Evolutionary conservation across 345 rosid genomes (phyloP).

Genomic region (Turritis glabra): DNA sequence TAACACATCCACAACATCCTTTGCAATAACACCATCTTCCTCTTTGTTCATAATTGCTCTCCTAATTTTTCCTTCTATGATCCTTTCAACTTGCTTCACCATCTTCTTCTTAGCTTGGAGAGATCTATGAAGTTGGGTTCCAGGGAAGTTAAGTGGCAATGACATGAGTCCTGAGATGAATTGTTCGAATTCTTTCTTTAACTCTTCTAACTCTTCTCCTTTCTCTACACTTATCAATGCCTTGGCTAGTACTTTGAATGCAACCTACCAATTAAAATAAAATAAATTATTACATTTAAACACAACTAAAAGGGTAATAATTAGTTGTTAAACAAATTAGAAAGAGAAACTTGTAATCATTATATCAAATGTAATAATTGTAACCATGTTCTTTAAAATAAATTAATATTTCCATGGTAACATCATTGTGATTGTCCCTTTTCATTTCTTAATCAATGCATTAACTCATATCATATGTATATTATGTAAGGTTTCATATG

Average conservation of each 20-base stretch:
- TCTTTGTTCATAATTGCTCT: constrained; percentile 47
- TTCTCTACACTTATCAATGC: constrained; percentile 90
- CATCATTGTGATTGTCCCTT: constrained; percentile 20
- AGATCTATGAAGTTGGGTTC: constrained; percentile 86
- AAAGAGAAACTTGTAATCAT: constrained; percentile 29
- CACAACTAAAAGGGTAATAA: constrained; percentile 20
- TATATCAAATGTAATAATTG: constrained; percentile 34
- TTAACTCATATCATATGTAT: too few relatives aligned
- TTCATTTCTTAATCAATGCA: constrained; percentile 5
- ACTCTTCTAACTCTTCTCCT: constrained; percentile 66
- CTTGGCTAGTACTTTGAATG: constrained; percentile 86
- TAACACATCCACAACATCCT: constrained; percentile 76
- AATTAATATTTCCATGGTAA: not conserved
- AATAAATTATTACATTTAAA: not conserved
- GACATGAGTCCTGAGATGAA: constrained; percentile 94
- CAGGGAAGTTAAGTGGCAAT: constrained; percentile 82
- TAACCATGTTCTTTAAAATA: constrained; percentile 33
- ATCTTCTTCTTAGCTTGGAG: constrained; percentile 94
- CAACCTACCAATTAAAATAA: constrained; percentile 54
- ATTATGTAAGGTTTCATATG: too few relatives aligned
- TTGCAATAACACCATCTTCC: constrained; percentile 32
- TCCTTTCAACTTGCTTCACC: constrained; percentile 61
- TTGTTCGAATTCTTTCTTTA: constrained; percentile 75
- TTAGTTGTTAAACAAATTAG: constrained; percentile 19
- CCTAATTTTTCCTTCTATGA: constrained; percentile 44